phyloP scores from a whole-genome alignment of 1,284 basidiomycete genomes.

The Phlebopus sp. region DNA sequence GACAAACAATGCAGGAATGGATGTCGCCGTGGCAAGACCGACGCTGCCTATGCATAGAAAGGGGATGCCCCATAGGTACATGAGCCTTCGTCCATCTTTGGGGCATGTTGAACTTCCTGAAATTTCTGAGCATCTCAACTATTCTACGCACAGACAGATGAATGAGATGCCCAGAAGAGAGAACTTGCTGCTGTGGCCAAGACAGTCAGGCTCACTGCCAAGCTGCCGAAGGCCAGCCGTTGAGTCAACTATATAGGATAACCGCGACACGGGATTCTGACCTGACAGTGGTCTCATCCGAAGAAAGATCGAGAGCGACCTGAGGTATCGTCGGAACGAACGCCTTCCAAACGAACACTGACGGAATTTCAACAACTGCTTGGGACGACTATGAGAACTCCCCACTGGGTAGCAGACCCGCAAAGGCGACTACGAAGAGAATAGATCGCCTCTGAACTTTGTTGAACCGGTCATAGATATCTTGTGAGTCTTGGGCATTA shows the following conservation, averaged over 20 bases:
- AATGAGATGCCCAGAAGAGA: conserved; percentile 53
- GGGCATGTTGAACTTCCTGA: background rate
- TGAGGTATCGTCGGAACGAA: conserved; percentile 71
- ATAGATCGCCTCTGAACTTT: conserved; percentile 43
- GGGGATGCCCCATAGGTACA: conserved; percentile 63
- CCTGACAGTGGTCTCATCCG: conserved; percentile 56
- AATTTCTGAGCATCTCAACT: background rate
- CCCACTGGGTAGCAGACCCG: conserved; percentile 46
- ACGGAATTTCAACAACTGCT: background rate
- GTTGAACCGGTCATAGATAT: conserved; percentile 53
- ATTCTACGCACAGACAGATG: conserved; percentile 45
- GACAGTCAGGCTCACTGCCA: conserved; percentile 45
- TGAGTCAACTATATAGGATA: background rate
- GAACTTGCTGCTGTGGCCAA: conserved; percentile 41
- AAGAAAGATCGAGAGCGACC: conserved; percentile 58
- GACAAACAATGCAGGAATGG: conserved; percentile 50
- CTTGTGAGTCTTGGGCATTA: conserved; percentile 7
- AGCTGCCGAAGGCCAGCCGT: conserved; percentile 11
- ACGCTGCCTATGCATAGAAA: conserved; percentile 58
- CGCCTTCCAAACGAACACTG: conserved; percentile 66
- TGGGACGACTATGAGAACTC: background rate
- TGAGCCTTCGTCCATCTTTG: conserved; percentile 58
- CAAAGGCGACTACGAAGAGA: conserved; percentile 49
- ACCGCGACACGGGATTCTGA: conserved; percentile 27
- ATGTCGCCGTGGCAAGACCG: conserved; percentile 51